Evolutionary conservation across 2,329 filamentous ascomycete species (phyloP).

Genomic region (Tolypocladium nubicola): DNA sequence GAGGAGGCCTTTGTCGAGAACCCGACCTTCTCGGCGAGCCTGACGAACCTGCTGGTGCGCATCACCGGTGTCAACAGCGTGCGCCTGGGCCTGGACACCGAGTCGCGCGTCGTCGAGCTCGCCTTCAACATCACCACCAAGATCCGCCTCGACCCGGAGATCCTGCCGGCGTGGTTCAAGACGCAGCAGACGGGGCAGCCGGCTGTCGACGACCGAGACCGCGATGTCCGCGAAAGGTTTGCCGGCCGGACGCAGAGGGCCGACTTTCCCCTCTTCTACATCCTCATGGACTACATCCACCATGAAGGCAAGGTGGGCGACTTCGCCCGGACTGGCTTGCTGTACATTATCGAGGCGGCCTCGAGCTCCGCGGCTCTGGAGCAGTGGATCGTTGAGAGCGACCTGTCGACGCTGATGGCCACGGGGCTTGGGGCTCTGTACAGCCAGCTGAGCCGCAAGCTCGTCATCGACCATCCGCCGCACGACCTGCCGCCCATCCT

Average conservation of each 20-base stretch:
- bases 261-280: conserved; percentile 92
- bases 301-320: conserved; percentile 91
- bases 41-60: conserved; percentile 77
- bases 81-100: conserved; percentile 67
- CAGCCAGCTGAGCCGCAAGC: conserved; percentile 60
- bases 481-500: conserved; percentile 74
- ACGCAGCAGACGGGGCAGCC: conserved; percentile 26
- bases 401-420: conserved; percentile 93
- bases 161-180: conserved; percentile 87
- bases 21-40: conserved; percentile 69
- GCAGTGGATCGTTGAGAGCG: conserved; percentile 94
- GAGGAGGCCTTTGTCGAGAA: conserved; percentile 92
- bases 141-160: conserved; percentile 78
- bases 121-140: conserved; percentile 95
- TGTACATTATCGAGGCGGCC: conserved; percentile 93
- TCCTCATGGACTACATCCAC: conserved; percentile 93
- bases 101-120: conserved; percentile 82
- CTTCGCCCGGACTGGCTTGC: conserved; percentile 84
- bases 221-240: conserved; percentile 64
- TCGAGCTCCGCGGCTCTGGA: conserved; percentile 74
- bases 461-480: conserved; percentile 68
- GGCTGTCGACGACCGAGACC: conserved; percentile 25
- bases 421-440: conserved; percentile 77
- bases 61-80: conserved; percentile 66
- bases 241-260: conserved; percentile 78